Percentiles rank a stretch among this genome's conserved stretches.
phyloP scores from a whole-genome alignment of 2,329 filamentous ascomycete species.

The Periconia sp. region DNA sequence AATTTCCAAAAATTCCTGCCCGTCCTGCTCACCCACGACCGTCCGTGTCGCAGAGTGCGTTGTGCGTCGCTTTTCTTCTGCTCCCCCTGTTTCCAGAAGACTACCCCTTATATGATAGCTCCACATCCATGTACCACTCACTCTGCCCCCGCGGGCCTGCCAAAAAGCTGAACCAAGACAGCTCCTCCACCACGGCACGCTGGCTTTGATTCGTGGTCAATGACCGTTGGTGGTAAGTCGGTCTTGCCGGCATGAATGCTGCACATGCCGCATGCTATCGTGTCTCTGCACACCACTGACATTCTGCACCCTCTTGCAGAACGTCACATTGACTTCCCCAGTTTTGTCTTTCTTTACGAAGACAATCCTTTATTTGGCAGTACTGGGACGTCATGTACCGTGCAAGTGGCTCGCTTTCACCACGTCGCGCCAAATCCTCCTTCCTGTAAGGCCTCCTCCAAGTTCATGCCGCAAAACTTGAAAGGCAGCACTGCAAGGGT shows the following conservation, averaged over 20 bases:
- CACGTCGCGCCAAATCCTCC: background rate
- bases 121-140: too few relatives aligned
- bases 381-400: background rate
- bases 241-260: too few relatives aligned
- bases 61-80: slow-evolving; percentile 17
- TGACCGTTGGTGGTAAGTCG: background rate
- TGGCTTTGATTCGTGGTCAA: slow-evolving; percentile 12
- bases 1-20: slow-evolving; percentile 40
- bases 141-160: too few relatives aligned
- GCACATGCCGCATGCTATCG: too few relatives aligned
- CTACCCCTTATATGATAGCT: slow-evolving; percentile 35
- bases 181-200: background rate
- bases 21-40: slow-evolving; percentile 16
- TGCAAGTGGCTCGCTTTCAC: background rate
- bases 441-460: background rate
- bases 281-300: background rate
- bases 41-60: slow-evolving; percentile 23
- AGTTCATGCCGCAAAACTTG: background rate
- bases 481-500: background rate
- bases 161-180: too few relatives aligned
- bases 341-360: background rate
- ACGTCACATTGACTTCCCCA: background rate
- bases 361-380: background rate
- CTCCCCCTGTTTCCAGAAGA: slow-evolving; percentile 40
- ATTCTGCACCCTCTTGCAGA: background rate